Base-by-base conservation (phyloP, 345 rosid genomes). In the Syzygium aqueum region DNA sequence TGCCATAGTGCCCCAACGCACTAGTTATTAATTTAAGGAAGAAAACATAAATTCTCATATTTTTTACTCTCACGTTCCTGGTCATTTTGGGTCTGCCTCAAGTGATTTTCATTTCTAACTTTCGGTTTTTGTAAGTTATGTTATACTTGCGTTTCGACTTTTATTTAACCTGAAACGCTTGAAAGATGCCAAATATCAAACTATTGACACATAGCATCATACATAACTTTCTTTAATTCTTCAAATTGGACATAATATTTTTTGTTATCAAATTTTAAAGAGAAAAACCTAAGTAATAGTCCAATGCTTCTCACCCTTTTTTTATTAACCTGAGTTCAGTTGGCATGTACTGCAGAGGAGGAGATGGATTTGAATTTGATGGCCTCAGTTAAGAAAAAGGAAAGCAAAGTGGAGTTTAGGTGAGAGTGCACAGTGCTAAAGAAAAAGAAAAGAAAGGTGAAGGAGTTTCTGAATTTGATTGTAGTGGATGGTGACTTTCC, bases 121-220 rank as follows among this genome's bases (percentile, higher is more conserved):
- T 67, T 67, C 5, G 17, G 25, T 67, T 33, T 67, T 33, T 17
- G 12, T 10, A 19, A 56, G 61, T 56, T 23, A 2, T 2, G 23
- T 2, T 37, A 19, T 17, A 33, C 49, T 73, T 5, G 25, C 5
- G 11, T 25, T 73, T 67, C 19, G 25, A 17, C 25, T 67, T 73
- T 73, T 0, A 33, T 73, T 33, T 5, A 17, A 73, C 25, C 11
- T 3, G 1, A 10, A 19, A 73, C 1, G 2, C 0, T 37, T 19
- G 3, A 73, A 73, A 73, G 27, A 19, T 33, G 14, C 33, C 7
- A 67, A 30, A 30, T 17, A 67, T 67, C 43, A 73, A 19, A 67
- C 7, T 0, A 1, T 9, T 67, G 25, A 33, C 0, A 0, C 5
- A 5, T 30, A 19, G 78, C 2, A 11, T 73, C 13, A 2, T 19